A percentile compares a stretch with the other conserved stretches of the same genome.
phyloP scores from a whole-genome alignment of 1,284 basidiomycete genomes.

The Irpex lacteus region DNA sequence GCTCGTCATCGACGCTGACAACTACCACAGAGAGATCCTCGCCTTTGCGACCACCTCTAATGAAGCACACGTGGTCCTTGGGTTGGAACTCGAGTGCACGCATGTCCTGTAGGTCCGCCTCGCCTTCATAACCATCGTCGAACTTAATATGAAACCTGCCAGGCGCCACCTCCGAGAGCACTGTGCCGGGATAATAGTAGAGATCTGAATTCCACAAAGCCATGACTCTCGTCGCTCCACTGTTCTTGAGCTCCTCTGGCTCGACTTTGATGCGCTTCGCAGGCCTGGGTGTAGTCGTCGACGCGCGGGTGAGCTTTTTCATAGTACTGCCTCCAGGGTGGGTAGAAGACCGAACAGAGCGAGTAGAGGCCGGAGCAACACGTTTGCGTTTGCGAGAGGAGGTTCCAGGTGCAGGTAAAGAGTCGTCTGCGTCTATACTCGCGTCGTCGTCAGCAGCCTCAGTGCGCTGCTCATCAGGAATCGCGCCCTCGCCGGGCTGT shows the following conservation, averaged over 20 bases:
- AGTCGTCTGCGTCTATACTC: constrained; percentile 28
- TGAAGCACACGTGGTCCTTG: constrained; percentile 50
- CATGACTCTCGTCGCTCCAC: constrained; percentile 53
- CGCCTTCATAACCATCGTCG: constrained; percentile 51
- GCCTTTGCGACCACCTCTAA: constrained; percentile 27
- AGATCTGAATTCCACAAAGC: constrained; percentile 61
- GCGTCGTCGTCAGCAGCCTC: constrained; percentile 44
- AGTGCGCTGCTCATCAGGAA: constrained; percentile 35
- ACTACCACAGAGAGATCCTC: constrained; percentile 28
- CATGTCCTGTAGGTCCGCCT: constrained; percentile 50
- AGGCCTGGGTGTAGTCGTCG: constrained; percentile 30
- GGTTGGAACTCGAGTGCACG: constrained; percentile 46
- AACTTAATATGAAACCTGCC: constrained; percentile 50
- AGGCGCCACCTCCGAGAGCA: constrained; percentile 31
- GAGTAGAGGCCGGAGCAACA: constrained; percentile 19
- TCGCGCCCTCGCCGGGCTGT: constrained; percentile 1
- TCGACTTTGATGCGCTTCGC: constrained; percentile 27
- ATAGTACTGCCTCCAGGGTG: neutral
- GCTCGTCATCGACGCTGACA: constrained; percentile 31
- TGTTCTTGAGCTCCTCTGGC: constrained; percentile 9
- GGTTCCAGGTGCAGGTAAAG: constrained; percentile 6
- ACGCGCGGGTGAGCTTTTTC: constrained; percentile 27
- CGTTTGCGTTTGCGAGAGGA: constrained; percentile 50
- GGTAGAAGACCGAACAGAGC: constrained; percentile 23
- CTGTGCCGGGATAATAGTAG: constrained; percentile 59